Evolutionary conservation across 192 early-diverging fungal genomes (phyloP).

Genomic region (Coemansia sp.): DNA sequence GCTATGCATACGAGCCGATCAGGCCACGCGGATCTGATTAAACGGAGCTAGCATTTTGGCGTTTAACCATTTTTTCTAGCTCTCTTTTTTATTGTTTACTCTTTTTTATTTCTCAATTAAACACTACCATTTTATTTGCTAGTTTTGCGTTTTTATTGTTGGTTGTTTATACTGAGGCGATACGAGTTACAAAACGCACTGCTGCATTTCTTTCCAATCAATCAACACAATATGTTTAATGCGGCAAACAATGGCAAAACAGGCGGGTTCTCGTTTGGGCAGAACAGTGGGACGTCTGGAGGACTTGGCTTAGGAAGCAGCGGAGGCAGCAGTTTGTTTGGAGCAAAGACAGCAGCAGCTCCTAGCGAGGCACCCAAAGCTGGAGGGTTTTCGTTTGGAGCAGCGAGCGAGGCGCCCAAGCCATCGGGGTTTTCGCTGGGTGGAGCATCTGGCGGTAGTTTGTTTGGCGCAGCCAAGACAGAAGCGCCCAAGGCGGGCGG

Average conservation of each 20-base stretch:
- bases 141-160: background rate
- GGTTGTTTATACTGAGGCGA: constrained; percentile 3
- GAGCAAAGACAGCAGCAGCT: background rate
- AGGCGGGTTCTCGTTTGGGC: constrained; percentile 12
- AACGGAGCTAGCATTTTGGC: background rate
- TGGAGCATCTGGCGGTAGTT: background rate
- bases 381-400: constrained; percentile 9
- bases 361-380: background rate
- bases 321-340: background rate
- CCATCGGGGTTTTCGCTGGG: background rate
- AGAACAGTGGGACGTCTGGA: background rate
- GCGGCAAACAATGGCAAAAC: constrained; percentile 11
- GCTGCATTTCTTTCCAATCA: background rate
- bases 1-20: constrained; percentile 73
- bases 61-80: constrained; percentile 8
- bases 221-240: constrained; percentile 19
- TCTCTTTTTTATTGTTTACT: constrained; percentile 9
- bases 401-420: constrained; percentile 10
- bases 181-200: background rate
- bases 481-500: no score
- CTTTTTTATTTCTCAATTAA: constrained; percentile 6
- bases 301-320: background rate
- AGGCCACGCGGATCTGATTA: constrained; percentile 28
- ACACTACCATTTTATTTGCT: background rate
- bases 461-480: background rate